phyloP scores from a whole-genome alignment of 768 basidiomycete genomes.

The Paxillus ammoniavirescens region DNA sequence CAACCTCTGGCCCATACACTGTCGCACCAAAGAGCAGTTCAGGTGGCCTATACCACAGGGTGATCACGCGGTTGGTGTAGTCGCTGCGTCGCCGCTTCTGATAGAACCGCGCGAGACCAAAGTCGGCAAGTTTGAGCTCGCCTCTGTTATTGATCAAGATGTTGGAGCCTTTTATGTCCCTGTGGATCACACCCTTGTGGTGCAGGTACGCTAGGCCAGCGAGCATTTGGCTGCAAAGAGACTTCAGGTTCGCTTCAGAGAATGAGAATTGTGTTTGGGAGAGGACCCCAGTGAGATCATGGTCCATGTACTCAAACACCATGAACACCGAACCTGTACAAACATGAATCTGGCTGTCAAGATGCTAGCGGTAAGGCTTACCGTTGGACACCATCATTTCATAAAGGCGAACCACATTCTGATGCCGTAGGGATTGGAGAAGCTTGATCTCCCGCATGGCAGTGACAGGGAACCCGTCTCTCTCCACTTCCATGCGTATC shows the following conservation, averaged over 20 bases:
- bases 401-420: constrained; percentile 83
- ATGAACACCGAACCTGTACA: constrained; percentile 88
- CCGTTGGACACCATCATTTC: constrained; percentile 99
- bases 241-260: constrained; percentile 87
- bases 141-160: constrained; percentile 90
- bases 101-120: constrained; percentile 95
- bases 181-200: constrained; percentile 92
- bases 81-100: constrained; percentile 87
- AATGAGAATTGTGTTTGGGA: constrained; percentile 89
- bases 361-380: constrained; percentile 32
- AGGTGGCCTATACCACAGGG: constrained; percentile 96
- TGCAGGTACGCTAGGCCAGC: constrained; percentile 93
- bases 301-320: constrained; percentile 99
- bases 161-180: constrained; percentile 99
- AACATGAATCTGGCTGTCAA: constrained; percentile 6
- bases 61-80: constrained; percentile 99
- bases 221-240: constrained; percentile 94
- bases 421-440: constrained; percentile 85
- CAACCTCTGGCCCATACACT: constrained; percentile 94
- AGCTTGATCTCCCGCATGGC: constrained; percentile 99
- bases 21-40: constrained; percentile 95
- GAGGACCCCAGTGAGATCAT: constrained; percentile 92
- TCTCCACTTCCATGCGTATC: constrained; percentile 96
- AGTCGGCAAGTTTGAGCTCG: constrained; percentile 95
- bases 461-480: constrained; percentile 97